These are phyloP conservation scores for Fragilariopsis cylindrus DNA, from an alignment of 108 stramenopile species.

Conservation along the genomic window DNA sequence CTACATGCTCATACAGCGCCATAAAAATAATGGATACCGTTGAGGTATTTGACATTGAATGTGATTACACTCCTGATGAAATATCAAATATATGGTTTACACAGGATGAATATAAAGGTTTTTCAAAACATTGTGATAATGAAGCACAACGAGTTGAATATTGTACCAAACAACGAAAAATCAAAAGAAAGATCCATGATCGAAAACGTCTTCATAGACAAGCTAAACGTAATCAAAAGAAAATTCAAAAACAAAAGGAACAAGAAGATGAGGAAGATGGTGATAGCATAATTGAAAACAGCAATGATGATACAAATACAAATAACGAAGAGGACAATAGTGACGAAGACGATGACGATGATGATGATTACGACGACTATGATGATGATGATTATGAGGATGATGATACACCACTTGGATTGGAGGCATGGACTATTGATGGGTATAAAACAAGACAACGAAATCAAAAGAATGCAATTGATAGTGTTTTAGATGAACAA, in stretches of 20 bases:
- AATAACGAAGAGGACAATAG: not conserved
- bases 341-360: not conserved
- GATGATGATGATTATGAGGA: not conserved
- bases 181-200: not conserved
- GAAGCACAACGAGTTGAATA: not conserved
- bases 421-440: constrained; percentile 3
- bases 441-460: not conserved
- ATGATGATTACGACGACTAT: not conserved
- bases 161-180: not conserved
- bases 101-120: not conserved
- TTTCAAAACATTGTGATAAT: not conserved
- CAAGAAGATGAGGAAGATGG: not conserved
- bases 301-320: not conserved
- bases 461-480: not conserved
- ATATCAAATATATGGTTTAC: not conserved
- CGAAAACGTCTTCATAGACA: not conserved
- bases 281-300: not conserved
- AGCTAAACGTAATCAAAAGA: not conserved
- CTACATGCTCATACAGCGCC: not conserved
- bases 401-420: not conserved
- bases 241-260: not conserved
- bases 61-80: not conserved
- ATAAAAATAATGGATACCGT: not conserved
- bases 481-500: constrained; percentile 1
- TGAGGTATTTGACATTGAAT: not conserved